These are phyloP conservation scores for Saccharomycopsis synnaedendra DNA, from an alignment of 805 yeast genomes.

Conservation along the genomic window DNA sequence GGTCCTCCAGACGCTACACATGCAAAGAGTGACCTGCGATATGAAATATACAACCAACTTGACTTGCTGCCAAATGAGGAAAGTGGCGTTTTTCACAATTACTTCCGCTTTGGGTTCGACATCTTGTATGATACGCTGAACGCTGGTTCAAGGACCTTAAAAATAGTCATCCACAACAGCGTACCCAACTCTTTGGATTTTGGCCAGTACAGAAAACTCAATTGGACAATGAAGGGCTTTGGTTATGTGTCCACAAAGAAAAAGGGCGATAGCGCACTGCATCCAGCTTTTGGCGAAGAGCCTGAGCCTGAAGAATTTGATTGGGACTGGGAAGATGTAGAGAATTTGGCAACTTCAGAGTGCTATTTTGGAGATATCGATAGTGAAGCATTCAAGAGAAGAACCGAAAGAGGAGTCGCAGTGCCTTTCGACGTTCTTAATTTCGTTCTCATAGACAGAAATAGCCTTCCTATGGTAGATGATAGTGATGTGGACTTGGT, in stretches of 20 bases:
- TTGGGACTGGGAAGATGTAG: constrained; percentile 7
- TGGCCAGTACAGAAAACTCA: constrained; percentile 10
- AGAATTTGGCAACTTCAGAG: constrained; percentile 11
- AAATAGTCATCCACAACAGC: constrained; percentile 13
- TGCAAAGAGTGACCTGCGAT: constrained; percentile 10
- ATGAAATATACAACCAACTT: constrained; percentile 3
- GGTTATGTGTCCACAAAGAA: background rate
- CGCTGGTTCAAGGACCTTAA: constrained; percentile 10
- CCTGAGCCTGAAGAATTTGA: background rate
- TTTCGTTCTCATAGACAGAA: constrained; percentile 12
- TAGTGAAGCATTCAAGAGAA: background rate
- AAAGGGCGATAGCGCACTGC: background rate
- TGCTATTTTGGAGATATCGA: constrained; percentile 11
- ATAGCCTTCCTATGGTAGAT: constrained; percentile 1
- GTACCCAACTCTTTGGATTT: constrained; percentile 11
- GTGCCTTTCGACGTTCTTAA: constrained; percentile 6
- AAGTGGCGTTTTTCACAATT: constrained; percentile 14
- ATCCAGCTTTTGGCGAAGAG: background rate
- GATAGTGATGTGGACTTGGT: background rate
- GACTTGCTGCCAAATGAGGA: background rate
- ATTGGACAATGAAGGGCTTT: constrained; percentile 15
- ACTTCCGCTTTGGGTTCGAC: constrained; percentile 15
- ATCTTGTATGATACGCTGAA: constrained; percentile 7
- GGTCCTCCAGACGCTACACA: constrained; percentile 15
- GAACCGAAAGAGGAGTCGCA: background rate